Evolutionary conservation across 495 filamentous ascomycete species (phyloP).

Genomic region (Glonium stellatum): DNA sequence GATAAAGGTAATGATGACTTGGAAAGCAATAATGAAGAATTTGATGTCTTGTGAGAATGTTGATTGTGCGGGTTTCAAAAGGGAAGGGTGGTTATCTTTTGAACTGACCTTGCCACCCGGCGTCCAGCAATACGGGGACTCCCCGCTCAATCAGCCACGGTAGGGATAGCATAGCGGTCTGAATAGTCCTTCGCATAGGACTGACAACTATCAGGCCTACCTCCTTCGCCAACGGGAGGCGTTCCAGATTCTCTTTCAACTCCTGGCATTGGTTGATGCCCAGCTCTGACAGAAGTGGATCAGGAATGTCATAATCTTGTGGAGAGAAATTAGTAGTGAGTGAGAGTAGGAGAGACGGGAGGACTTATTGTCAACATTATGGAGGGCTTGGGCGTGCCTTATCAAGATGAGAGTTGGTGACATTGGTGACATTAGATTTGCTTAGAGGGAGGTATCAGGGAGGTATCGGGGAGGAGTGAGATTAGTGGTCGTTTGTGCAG

Average conservation of each 20-base stretch:
- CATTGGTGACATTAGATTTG: constrained; percentile 34
- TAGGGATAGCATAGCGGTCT: constrained; percentile 48
- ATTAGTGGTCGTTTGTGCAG: neutral
- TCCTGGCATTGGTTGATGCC: constrained; percentile 47
- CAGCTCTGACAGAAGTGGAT: constrained; percentile 50
- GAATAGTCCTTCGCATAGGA: constrained; percentile 52
- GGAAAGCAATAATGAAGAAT: neutral
- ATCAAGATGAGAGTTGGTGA: constrained; percentile 54
- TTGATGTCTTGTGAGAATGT: neutral
- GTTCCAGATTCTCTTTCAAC: constrained; percentile 42
- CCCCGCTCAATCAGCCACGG: constrained; percentile 47
- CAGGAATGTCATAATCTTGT: constrained; percentile 37
- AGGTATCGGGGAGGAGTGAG: neutral
- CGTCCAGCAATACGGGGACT: constrained; percentile 46
- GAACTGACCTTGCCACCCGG: constrained; percentile 44
- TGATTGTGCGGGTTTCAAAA: neutral
- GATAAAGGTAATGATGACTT: too few species aligned
- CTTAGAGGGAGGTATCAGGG: too few species aligned
- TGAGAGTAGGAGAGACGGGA: constrained; percentile 1
- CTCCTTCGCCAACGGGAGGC: constrained; percentile 42
- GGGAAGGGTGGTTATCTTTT: neutral
- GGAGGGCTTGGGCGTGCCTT: constrained; percentile 52
- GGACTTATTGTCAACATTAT: constrained; percentile 38
- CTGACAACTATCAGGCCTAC: constrained; percentile 52
- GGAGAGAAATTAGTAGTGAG: constrained; percentile 18